phyloP scores from a whole-genome alignment of 2,329 filamentous ascomycete genomes.

The Claviceps digitariae region DNA sequence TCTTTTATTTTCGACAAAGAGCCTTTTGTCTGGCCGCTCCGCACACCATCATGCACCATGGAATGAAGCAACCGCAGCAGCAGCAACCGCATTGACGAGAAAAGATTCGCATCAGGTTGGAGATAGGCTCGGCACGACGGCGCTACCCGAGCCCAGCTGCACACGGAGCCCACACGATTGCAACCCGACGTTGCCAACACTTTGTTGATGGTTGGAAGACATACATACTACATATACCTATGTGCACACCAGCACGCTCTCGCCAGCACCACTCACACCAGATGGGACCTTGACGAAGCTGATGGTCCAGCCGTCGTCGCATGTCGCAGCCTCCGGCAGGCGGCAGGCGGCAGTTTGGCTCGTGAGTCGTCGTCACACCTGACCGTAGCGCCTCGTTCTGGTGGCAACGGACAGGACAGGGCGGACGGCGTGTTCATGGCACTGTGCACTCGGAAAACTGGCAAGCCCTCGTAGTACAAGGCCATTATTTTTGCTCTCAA shows the following conservation, averaged over 20 bases:
- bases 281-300: slow-evolving; percentile 1
- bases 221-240: too few relatives aligned
- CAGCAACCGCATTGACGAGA: background rate
- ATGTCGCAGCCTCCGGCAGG: slow-evolving; percentile 1
- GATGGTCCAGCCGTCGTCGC: background rate
- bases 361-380: background rate
- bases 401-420: background rate
- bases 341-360: slow-evolving; percentile 5
- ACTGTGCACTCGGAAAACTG: background rate
- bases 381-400: background rate
- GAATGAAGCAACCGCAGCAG: background rate
- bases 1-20: background rate
- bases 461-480: slow-evolving; percentile 1
- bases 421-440: background rate
- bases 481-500: background rate
- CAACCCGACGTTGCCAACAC: background rate
- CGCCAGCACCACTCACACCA: background rate
- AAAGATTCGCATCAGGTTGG: background rate
- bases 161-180: background rate
- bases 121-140: slow-evolving; percentile 6
- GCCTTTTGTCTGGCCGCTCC: background rate
- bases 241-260: background rate
- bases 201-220: background rate
- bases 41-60: background rate
- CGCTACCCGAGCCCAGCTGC: slow-evolving; percentile 5